Evolutionary conservation across 345 rosid species (phyloP).

Genomic region (Heritiera littoralis): DNA sequence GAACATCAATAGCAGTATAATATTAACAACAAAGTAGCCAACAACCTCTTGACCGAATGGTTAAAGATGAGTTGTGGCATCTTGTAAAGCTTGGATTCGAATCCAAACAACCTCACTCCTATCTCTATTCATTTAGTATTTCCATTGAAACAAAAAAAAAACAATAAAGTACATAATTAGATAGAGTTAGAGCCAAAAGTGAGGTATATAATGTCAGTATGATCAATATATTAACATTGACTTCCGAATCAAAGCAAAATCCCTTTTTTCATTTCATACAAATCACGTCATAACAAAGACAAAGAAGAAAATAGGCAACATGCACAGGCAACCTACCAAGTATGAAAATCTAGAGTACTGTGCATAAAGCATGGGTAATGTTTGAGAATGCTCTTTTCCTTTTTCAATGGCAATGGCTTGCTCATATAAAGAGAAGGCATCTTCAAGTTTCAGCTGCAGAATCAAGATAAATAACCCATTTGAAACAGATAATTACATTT

Average conservation of each 20-base stretch:
- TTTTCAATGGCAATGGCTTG: constrained; percentile 95
- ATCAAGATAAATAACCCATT: constrained; percentile 27
- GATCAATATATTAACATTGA: not conserved
- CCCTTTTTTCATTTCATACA: not conserved
- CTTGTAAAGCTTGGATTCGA: no score
- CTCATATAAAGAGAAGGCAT: constrained; percentile 74
- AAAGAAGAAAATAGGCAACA: not conserved
- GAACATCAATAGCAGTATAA: not conserved
- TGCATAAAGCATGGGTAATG: constrained; percentile 79
- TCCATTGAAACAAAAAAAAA: no score
- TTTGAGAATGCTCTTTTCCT: constrained; percentile 84
- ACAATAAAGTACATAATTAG: not conserved
- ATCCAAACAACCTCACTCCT: no score
- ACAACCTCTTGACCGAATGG: no score
- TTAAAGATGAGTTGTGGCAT: no score
- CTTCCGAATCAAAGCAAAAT: not conserved
- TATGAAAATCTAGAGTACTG: constrained; percentile 76
- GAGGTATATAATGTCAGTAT: not conserved
- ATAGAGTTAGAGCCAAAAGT: not conserved
- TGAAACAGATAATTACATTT: constrained; percentile 15
- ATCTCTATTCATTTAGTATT: no score
- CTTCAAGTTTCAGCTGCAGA: constrained; percentile 78
- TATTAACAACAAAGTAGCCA: not conserved
- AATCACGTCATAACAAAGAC: not conserved
- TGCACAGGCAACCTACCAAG: constrained; percentile 52